Evolutionary conservation across 768 basidiomycete genomes (phyloP).

Genomic region (Fomitopsis pulvina): DNA sequence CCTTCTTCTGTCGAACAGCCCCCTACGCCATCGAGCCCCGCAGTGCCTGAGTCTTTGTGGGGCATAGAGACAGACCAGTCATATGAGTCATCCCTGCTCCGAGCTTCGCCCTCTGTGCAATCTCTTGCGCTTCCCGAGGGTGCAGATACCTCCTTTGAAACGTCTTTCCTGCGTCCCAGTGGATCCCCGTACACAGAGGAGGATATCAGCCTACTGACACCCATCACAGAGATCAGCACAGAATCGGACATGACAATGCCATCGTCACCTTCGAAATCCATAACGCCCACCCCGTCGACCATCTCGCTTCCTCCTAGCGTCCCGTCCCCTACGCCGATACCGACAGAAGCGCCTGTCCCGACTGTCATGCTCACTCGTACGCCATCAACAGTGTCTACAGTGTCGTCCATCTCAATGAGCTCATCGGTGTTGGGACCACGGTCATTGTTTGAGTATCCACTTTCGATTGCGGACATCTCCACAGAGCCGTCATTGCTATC

Average conservation of each 20-base stretch:
- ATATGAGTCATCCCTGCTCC: slow-evolving; percentile 72
- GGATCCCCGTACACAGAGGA: slow-evolving; percentile 23
- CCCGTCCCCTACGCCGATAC: slow-evolving; percentile 19
- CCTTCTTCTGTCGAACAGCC: slow-evolving; percentile 22
- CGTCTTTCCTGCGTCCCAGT: slow-evolving; percentile 65
- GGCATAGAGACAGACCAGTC: slow-evolving; percentile 58
- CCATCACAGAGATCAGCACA: slow-evolving; percentile 25
- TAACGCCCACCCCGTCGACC: slow-evolving; percentile 22
- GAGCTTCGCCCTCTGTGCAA: slow-evolving; percentile 59
- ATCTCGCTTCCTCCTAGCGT: slow-evolving; percentile 28
- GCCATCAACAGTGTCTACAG: slow-evolving; percentile 24
- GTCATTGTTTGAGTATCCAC: slow-evolving; percentile 17
- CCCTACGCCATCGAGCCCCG: slow-evolving; percentile 32
- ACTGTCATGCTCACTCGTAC: slow-evolving; percentile 18
- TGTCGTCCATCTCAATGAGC: slow-evolving; percentile 24
- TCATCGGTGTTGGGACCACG: slow-evolving; percentile 23
- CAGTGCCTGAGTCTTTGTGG: slow-evolving; percentile 45
- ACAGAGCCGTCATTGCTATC: slow-evolving; percentile 56
- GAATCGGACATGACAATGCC: slow-evolving; percentile 18
- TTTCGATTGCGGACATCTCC: slow-evolving; percentile 27
- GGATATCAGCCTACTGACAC: slow-evolving; percentile 24
- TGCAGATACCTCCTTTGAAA: slow-evolving; percentile 62
- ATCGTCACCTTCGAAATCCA: slow-evolving; percentile 24
- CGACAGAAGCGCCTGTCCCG: slow-evolving; percentile 9
- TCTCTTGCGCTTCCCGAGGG: slow-evolving; percentile 49